Evolutionary conservation across 805 yeast genomes (phyloP), one percentile per base, ranked within the genome.

Genomic region (Yamadazyma paraphyllophila): DNA sequence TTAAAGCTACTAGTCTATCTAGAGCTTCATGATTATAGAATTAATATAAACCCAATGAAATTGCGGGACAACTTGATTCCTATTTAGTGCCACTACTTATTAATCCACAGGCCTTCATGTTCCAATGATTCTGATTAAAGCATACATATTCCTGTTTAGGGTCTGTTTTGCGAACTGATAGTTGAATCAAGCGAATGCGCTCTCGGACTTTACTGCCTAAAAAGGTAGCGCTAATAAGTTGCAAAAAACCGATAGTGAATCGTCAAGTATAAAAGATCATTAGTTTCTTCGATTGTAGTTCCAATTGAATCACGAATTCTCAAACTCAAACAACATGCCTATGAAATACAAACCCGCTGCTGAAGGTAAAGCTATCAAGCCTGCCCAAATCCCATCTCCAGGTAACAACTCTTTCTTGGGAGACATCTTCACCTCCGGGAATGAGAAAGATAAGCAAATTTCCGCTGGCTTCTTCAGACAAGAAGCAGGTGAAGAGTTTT

Each of bases 331-430:
- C 16, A 74, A 59, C 57, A 79, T 78, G 80, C 81, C 84, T 59
- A 71, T 81, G 74, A 58, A 58, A 61, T 74, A 78, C 69, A 71
- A 71, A 55, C 77, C 83, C 62, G 61, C 70, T 27, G 74, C 70
- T 40, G 80, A 78, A 58, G 82, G 79, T 42, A 75, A 67, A 64
- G 74, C 69, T 14, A 67, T 74, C 50, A 73, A 69, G 62, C 85
- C 84, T 54, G 78, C 84, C 37, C 73, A 71, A 34, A 76, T 83
- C 49, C 81, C 84, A 46, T 73, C 83, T 45, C 82, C 83, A 63
- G 83, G 84, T 49, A 78, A 74, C 71, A 83, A 83, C 65, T 76
- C 89, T 7, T 83, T 80, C 73, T 72, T 83, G 50, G 85, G 87
- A 44, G 90, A 83, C 59, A 69, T 74, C 51, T 78, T 78, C 66